A percentile compares a stretch with the other conserved stretches of the same genome.
Conservation (phyloP, 805 yeast genomes). For the Metschnikowia arizonensis region DNA sequence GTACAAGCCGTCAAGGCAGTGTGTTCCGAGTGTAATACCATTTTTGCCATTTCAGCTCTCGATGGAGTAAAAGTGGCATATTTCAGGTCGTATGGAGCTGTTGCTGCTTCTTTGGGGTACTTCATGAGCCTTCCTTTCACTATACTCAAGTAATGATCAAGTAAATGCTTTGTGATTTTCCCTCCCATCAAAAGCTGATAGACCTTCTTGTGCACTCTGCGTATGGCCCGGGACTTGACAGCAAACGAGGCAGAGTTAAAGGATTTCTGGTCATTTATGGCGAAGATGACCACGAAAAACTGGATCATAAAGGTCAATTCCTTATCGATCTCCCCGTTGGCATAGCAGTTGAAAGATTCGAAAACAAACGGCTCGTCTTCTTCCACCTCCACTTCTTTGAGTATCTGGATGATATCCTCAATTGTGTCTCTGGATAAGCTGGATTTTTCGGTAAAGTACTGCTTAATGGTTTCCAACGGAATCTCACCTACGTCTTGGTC, state of each 20-base stretch:
- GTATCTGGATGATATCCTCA: slow-evolving; percentile 31
- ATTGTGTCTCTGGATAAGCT: slow-evolving; percentile 26
- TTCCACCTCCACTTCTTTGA: slow-evolving; percentile 32
- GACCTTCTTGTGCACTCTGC: slow-evolving; percentile 55
- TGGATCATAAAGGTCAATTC: slow-evolving; percentile 56
- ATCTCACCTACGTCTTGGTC: slow-evolving; percentile 80
- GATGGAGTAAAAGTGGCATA: not conserved
- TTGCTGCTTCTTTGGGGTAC: slow-evolving; percentile 42
- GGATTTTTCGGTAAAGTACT: slow-evolving; percentile 27
- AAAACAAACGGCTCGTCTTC: slow-evolving; percentile 40
- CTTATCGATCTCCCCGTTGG: slow-evolving; percentile 53
- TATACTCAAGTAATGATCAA: slow-evolving; percentile 30
- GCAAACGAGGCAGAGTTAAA: slow-evolving; percentile 25
- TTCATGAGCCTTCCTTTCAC: slow-evolving; percentile 36
- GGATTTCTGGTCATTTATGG: slow-evolving; percentile 23
- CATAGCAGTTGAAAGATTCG: slow-evolving; percentile 61
- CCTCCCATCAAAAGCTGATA: slow-evolving; percentile 54
- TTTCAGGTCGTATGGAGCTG: not conserved
- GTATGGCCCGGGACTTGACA: slow-evolving; percentile 25
- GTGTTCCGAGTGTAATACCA: slow-evolving; percentile 56
- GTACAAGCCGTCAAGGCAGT: slow-evolving; percentile 44
- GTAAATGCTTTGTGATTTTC: slow-evolving; percentile 41
- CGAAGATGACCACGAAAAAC: slow-evolving; percentile 37
- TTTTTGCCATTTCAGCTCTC: slow-evolving; percentile 43
- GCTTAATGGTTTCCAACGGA: slow-evolving; percentile 40